These are phyloP conservation scores for Hanseniaspora clermontiae DNA, from an alignment of 805 yeast genomes.

Conservation along the genomic window DNA sequence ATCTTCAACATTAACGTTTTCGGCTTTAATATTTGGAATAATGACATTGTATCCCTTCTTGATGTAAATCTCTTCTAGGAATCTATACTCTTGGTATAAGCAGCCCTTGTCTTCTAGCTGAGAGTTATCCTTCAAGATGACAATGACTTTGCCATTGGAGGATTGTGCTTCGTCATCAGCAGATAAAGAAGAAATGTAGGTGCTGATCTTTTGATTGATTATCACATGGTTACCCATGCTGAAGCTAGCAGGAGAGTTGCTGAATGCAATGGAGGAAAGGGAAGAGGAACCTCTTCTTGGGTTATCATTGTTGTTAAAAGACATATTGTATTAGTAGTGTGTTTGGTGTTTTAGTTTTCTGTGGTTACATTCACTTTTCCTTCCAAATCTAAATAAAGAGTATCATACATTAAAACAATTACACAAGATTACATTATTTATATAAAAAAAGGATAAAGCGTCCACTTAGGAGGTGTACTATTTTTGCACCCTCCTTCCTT, in stretches of 20 bases:
- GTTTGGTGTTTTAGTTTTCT: neutral
- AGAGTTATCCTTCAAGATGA: slow-evolving; percentile 6
- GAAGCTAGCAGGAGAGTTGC: neutral
- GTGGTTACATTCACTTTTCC: neutral
- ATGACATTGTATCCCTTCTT: slow-evolving; percentile 12
- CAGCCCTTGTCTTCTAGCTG: neutral
- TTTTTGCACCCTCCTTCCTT: neutral
- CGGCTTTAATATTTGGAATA: slow-evolving; percentile 6
- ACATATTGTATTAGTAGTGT: neutral
- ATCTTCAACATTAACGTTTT: neutral
- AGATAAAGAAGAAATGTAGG: slow-evolving; percentile 9
- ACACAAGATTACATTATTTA: neutral
- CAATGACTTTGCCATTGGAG: slow-evolving; percentile 5
- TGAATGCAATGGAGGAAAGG: slow-evolving; percentile 1
- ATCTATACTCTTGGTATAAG: slow-evolving; percentile 5
- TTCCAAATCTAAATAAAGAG: neutral
- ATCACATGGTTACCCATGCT: slow-evolving; percentile 10
- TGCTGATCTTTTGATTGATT: slow-evolving; percentile 7
- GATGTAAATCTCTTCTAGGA: slow-evolving; percentile 9
- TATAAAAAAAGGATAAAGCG: neutral
- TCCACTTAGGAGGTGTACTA: neutral
- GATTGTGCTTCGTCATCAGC: neutral
- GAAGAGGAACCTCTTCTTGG: slow-evolving; percentile 11
- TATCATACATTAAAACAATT: too few species aligned
- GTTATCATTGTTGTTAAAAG: neutral